Conservation (phyloP, 305 asterid genomes). For the Monarda citriodora region DNA sequence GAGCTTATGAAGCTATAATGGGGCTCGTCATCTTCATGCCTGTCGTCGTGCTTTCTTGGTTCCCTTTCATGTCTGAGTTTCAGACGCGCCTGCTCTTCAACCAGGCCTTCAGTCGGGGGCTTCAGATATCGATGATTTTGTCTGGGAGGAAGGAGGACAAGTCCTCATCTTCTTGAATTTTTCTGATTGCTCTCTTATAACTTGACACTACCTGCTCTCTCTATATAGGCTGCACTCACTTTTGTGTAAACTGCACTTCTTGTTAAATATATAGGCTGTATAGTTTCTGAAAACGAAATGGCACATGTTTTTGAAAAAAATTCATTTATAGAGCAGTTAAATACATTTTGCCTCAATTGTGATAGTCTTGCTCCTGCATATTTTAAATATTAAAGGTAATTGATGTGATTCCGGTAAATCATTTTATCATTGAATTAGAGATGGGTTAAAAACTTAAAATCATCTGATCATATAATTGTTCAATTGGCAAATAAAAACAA, state of each 20-base stretch:
- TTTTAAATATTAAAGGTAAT: too few species aligned
- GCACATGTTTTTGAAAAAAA: too few species aligned
- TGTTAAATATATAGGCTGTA: not conserved
- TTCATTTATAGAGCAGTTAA: too few species aligned
- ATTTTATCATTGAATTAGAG: too few species aligned
- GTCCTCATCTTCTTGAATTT: slow-evolving; percentile 28
- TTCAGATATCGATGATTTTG: slow-evolving; percentile 98
- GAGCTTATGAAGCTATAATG: slow-evolving; percentile 94
- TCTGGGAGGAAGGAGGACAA: slow-evolving; percentile 83
- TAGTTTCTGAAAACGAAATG: not conserved
- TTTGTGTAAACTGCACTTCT: not conserved
- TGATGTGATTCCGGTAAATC: too few species aligned
- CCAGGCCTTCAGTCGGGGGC: slow-evolving; percentile 98
- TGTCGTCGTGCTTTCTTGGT: slow-evolving; percentile 87
- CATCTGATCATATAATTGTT: too few species aligned
- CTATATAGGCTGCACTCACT: not conserved
- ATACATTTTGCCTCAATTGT: too few species aligned
- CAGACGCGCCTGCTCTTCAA: slow-evolving; percentile 93
- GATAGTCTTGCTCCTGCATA: too few species aligned
- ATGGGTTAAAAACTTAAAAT: too few species aligned
- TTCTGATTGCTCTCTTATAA: not conserved
- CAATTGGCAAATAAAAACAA: too few species aligned
- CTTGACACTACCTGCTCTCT: not conserved
- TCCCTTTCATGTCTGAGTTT: slow-evolving; percentile 94
- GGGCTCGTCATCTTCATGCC: slow-evolving; percentile 87